Conservation (phyloP, 2,329 filamentous ascomycete genomes). For the Neocucurbitaria cava region DNA sequence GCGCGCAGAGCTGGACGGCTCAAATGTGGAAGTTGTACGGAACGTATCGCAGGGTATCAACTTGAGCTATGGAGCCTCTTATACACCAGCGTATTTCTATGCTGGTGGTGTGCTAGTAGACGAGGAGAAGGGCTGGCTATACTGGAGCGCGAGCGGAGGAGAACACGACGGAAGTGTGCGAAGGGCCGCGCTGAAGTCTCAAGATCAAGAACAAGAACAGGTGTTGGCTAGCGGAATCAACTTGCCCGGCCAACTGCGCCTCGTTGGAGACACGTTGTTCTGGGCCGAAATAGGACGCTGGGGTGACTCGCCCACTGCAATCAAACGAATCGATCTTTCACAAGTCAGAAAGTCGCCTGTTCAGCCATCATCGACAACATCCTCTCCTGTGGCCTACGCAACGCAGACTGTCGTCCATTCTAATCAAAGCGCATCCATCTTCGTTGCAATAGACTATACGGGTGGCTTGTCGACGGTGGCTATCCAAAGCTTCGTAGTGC, state of each 20-base stretch:
- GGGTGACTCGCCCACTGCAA: slow-evolving; percentile 10
- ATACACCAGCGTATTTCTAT: slow-evolving; percentile 4
- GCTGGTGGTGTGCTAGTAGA: slow-evolving; percentile 14
- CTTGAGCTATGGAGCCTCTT: background rate
- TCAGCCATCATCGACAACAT: background rate
- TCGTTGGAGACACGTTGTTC: slow-evolving; percentile 6
- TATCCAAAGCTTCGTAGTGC: slow-evolving; percentile 15
- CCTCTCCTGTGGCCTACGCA: background rate
- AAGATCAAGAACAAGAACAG: slow-evolving; percentile 8
- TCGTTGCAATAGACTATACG: slow-evolving; percentile 12
- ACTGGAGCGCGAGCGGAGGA: slow-evolving; percentile 16
- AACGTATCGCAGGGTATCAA: slow-evolving; percentile 18
- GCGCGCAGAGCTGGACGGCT: slow-evolving; percentile 15
- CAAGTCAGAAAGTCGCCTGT: background rate
- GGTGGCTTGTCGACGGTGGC: slow-evolving; percentile 12
- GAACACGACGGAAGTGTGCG: slow-evolving; percentile 14
- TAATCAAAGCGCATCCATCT: slow-evolving; percentile 8
- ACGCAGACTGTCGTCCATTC: slow-evolving; percentile 11
- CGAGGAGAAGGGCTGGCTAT: slow-evolving; percentile 16
- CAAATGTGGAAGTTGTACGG: slow-evolving; percentile 2
- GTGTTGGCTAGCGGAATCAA: slow-evolving; percentile 9
- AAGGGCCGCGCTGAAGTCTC: background rate
- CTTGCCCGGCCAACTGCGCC: slow-evolving; percentile 15
- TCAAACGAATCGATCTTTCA: slow-evolving; percentile 9
- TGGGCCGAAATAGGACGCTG: slow-evolving; percentile 14